These are phyloP conservation scores for Chimonanthus praecox DNA, from an alignment of 164 flowering plant species.

Conservation along the genomic window DNA sequence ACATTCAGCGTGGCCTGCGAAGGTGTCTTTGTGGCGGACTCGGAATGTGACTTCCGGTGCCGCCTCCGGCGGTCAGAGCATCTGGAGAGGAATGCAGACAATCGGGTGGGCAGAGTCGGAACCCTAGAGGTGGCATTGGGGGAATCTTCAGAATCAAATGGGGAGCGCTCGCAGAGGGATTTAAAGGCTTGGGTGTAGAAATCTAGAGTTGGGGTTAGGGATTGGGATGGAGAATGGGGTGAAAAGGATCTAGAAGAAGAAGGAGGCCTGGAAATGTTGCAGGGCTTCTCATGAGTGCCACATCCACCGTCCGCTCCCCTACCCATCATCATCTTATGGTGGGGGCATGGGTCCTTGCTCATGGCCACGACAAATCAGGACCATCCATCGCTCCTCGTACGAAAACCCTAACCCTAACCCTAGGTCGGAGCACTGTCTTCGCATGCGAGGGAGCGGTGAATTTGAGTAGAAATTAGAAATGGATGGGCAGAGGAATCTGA, in stretches of 20 bases:
- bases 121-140: conserved; percentile 20
- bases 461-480: not conserved
- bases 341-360: conserved; percentile 48
- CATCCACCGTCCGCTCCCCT: conserved; percentile 56
- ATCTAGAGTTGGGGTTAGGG: conserved; percentile 26
- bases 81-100: conserved; percentile 48
- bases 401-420: conserved; percentile 25
- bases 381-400: conserved; percentile 29
- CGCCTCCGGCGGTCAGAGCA: conserved; percentile 34
- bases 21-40: conserved; percentile 6
- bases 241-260: conserved; percentile 6
- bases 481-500: not conserved
- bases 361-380: conserved; percentile 26
- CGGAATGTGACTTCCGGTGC: conserved; percentile 61
- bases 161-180: conserved; percentile 56
- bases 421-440: not conserved
- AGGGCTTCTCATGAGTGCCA: conserved; percentile 39
- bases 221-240: not conserved
- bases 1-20: conserved; percentile 18
- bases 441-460: not conserved
- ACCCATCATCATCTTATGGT: conserved; percentile 55
- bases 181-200: conserved; percentile 67
- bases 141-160: conserved; percentile 63
- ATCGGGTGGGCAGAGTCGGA: conserved; percentile 52
- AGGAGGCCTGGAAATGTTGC: conserved; percentile 28